phyloP scores from a whole-genome alignment of 768 basidiomycete genomes.

The Aureoboletus auriporus region DNA sequence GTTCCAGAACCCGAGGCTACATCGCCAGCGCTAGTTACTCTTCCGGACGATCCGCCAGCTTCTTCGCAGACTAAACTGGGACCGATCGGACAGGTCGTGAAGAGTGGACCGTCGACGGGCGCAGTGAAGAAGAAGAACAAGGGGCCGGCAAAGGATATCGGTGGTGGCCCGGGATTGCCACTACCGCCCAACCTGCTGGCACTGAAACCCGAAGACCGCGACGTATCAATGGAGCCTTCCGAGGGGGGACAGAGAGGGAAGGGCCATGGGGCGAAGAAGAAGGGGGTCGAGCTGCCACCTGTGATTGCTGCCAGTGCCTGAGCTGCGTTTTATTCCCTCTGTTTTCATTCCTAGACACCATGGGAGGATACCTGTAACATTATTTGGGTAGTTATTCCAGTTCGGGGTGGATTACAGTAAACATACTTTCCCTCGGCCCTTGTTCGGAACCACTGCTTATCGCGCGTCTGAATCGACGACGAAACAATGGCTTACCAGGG shows the following conservation, averaged over 20 bases:
- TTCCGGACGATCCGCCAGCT: slow-evolving; percentile 64
- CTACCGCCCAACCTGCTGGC: slow-evolving; percentile 16
- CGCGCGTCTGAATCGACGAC: neutral
- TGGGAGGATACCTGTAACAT: slow-evolving; percentile 34
- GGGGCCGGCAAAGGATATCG: slow-evolving; percentile 22
- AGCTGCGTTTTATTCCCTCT: neutral
- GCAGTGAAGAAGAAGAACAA: slow-evolving; percentile 60
- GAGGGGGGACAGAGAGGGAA: slow-evolving; percentile 11
- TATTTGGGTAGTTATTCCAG: slow-evolving; percentile 26
- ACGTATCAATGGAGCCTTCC: slow-evolving; percentile 12
- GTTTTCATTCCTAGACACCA: neutral
- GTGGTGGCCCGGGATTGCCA: slow-evolving; percentile 15
- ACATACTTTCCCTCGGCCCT: no score
- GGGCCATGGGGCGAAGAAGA: slow-evolving; percentile 20
- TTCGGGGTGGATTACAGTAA: no score
- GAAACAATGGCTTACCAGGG: slow-evolving; percentile 17
- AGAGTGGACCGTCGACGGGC: slow-evolving; percentile 40
- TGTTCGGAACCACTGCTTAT: slow-evolving; percentile 1
- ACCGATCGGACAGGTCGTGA: slow-evolving; percentile 72
- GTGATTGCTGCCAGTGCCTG: slow-evolving; percentile 35
- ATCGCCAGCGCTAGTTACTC: slow-evolving; percentile 27
- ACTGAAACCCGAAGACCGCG: slow-evolving; percentile 15
- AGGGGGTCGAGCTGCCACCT: slow-evolving; percentile 29
- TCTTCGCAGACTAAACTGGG: slow-evolving; percentile 67
- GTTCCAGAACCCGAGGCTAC: neutral